These are phyloP conservation scores for Phytophthora idaei DNA, from an alignment of 352 stramenopile species.

Conservation along the genomic window DNA sequence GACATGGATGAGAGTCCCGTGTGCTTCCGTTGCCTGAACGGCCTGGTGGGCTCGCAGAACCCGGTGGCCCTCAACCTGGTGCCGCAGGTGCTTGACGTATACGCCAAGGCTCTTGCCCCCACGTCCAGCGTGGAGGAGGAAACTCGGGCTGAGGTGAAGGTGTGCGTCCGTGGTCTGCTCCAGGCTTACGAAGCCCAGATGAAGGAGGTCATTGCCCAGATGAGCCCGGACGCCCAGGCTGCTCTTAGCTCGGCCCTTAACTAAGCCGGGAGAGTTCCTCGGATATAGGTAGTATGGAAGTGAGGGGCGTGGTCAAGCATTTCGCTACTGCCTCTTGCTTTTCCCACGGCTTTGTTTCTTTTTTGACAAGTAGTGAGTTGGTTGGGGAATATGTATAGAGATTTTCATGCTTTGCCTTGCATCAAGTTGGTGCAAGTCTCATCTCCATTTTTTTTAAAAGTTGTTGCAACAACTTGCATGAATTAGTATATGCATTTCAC, in stretches of 20 bases:
- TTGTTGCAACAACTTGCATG: too few relatives aligned
- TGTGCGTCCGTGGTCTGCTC: constrained; percentile 68
- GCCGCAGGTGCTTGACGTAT: constrained; percentile 80
- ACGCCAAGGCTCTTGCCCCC: constrained; percentile 71
- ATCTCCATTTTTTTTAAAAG: too few relatives aligned
- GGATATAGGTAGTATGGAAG: constrained; percentile 29
- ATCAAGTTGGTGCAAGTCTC: too few relatives aligned
- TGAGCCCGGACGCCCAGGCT: constrained; percentile 75
- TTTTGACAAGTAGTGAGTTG: constrained; percentile 45
- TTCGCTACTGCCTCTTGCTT: neutral
- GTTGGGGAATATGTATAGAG: constrained; percentile 43
- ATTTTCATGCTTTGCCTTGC: constrained; percentile 10
- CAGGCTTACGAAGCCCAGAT: constrained; percentile 78
- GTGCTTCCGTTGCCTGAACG: constrained; percentile 94
- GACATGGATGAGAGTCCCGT: constrained; percentile 97
- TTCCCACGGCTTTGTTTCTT: constrained; percentile 21
- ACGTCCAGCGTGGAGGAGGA: constrained; percentile 76
- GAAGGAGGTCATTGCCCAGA: constrained; percentile 75
- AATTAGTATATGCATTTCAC: neutral
- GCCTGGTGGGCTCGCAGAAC: constrained; percentile 93
- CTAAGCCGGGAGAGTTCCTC: constrained; percentile 29
- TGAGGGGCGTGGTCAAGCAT: neutral
- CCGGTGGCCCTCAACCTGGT: constrained; percentile 70
- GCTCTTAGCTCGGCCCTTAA: constrained; percentile 64
- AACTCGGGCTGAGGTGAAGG: constrained; percentile 75